These are phyloP conservation scores for Exobasidium cylindrosporum DNA, from an alignment of 1,284 basidiomycete genomes.

Conservation along the genomic window DNA sequence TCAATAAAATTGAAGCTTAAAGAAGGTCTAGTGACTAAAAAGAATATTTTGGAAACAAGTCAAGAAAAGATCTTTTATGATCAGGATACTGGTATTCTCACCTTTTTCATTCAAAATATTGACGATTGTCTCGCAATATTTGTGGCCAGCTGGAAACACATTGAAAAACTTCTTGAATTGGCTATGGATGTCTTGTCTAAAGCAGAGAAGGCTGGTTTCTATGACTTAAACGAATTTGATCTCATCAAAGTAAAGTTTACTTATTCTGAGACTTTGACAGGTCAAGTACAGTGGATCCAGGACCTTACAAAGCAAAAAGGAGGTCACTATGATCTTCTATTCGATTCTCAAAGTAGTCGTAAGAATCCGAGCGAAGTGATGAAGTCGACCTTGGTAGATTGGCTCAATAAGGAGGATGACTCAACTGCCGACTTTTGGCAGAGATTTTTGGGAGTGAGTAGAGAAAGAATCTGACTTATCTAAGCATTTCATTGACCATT, in stretches of 20 bases:
- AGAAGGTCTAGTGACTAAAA: constrained; percentile 60
- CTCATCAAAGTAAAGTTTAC: background rate
- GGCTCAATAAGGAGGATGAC: constrained; percentile 4
- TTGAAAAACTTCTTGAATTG: constrained; percentile 86
- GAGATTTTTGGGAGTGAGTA: background rate
- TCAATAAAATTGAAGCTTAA: constrained; percentile 10
- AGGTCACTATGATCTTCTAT: background rate
- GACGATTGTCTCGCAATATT: constrained; percentile 83
- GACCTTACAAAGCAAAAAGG: background rate
- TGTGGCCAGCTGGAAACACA: constrained; percentile 81
- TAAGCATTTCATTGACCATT: no score
- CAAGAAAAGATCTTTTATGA: constrained; percentile 77
- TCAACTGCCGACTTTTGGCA: background rate
- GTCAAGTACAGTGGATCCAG: background rate
- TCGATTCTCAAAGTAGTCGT: background rate
- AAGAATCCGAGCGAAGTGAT: background rate
- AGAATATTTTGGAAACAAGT: constrained; percentile 1
- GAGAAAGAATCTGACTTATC: no score
- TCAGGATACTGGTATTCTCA: constrained; percentile 75
- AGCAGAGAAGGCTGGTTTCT: background rate
- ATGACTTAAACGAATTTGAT: constrained; percentile 1
- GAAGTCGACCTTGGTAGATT: background rate
- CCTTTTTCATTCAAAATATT: constrained; percentile 78
- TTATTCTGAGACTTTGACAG: constrained; percentile 2
- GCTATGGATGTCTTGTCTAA: background rate